Base-by-base conservation (phyloP, 2,329 filamentous ascomycete genomes). In the Fusarium sp. region DNA sequence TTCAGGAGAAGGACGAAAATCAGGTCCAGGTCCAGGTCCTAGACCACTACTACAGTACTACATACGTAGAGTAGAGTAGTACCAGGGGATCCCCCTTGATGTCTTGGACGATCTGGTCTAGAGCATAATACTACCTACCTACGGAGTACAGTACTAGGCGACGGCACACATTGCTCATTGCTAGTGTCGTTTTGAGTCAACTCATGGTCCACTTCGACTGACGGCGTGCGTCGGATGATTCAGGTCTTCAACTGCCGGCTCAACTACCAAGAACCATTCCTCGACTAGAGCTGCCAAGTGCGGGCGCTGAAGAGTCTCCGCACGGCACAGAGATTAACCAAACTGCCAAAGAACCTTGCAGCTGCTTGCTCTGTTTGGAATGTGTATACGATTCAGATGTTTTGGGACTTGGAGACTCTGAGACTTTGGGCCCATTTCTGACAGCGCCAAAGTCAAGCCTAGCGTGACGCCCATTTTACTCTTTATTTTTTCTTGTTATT, bases 1-100 rank as follows among this genome's bases (percentile, higher is more conserved):
- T 33, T 33, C 37, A 55, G 36, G 35, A 23, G 45, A n/a, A 32
- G 25, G 19, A 23, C 4, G 25, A 48, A 25, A 47, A 52, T 48
- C 42, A 25, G 17, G 44, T 4, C 10, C 17, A 3, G 4, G 19
- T 3, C 3, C 42, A 25, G 17, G 44, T 4, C 10, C 17, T 19
- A 19, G 19, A 19, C 3, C 14, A 29, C 9, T 9, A 10, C 8
- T 41, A 17, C n/a, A n/a, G n/a, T n/a, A n/a, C n/a, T n/a, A n/a
- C n/a, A n/a, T n/a, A n/a, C n/a, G n/a, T n/a, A n/a, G n/a, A n/a
- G n/a, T n/a, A n/a, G n/a, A n/a, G n/a, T n/a, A 4, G 31, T n/a
- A 33, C 23, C 50, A 53, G 48, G 38, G 27, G 7, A 6, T 14
- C 31, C 27, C 17, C 31, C 15, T 14, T 27, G 27, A 10, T 29